Conservation (phyloP, 2,329 filamentous ascomycete species). For the Aspergillus awamori region DNA sequence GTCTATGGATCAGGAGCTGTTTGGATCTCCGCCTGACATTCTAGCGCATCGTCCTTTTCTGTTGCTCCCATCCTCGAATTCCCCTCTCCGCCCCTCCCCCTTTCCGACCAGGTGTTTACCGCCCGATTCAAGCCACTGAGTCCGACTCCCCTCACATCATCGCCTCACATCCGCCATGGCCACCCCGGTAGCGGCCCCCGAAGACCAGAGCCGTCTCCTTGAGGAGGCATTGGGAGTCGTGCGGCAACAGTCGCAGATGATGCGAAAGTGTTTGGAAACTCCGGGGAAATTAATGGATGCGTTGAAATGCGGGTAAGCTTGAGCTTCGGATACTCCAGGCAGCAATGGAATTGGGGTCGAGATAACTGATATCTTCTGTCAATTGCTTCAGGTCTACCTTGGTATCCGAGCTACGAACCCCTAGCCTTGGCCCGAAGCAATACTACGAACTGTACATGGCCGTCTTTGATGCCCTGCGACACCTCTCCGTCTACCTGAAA, state of each 20-base stretch:
- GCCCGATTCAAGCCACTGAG: constrained; percentile 25
- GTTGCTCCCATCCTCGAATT: constrained; percentile 18
- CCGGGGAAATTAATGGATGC: constrained; percentile 99
- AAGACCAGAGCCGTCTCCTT: constrained; percentile 87
- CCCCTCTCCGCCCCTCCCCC: constrained; percentile 15
- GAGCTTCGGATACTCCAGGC: constrained; percentile 25
- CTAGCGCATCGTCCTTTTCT: constrained; percentile 9
- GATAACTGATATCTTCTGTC: constrained; percentile 18
- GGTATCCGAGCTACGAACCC: constrained; percentile 96
- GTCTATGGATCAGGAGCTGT: constrained; percentile 32
- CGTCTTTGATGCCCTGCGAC: constrained; percentile 95
- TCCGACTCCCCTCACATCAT: constrained; percentile 21
- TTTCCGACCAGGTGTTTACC: constrained; percentile 30
- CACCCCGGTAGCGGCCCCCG: constrained; percentile 62
- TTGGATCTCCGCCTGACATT: constrained; percentile 12
- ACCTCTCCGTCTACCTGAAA: constrained; percentile 92
- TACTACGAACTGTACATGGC: constrained; percentile 99
- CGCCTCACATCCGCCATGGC: constrained; percentile 47
- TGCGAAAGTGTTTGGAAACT: constrained; percentile 97
- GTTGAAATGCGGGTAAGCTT: constrained; percentile 92
- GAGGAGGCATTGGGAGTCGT: constrained; percentile 97
- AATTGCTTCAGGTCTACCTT: constrained; percentile 75
- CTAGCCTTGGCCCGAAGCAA: constrained; percentile 96
- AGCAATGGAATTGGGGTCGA: constrained; percentile 24
- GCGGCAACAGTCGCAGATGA: constrained; percentile 92